Evolutionary conservation across 202 grass and related monocot genomes (phyloP).

Genomic region (Schoenoplectus triqueter): DNA sequence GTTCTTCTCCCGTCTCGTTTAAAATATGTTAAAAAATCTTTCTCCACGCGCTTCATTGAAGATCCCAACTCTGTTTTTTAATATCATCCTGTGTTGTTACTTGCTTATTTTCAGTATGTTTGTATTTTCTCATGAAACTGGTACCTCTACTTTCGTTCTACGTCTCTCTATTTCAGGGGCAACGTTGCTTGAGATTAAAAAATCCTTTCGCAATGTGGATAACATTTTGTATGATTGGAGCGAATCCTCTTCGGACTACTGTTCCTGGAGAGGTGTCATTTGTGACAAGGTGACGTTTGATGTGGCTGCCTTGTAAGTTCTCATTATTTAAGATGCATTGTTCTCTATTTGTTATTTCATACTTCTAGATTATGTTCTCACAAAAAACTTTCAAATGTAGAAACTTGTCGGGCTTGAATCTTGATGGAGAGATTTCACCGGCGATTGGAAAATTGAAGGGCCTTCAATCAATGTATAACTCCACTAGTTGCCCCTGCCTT

Average conservation of each 20-base stretch:
- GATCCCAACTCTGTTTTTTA: neutral
- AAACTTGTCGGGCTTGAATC: slow-evolving; percentile 86
- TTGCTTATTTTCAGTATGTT: slow-evolving; percentile 11
- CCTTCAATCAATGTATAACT: slow-evolving; percentile 68
- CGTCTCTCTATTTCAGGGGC: slow-evolving; percentile 46
- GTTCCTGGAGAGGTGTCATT: slow-evolving; percentile 87
- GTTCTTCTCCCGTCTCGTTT: slow-evolving; percentile 21
- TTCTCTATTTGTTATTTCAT: neutral
- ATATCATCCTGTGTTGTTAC: too few species aligned
- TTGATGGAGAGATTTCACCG: slow-evolving; percentile 89
- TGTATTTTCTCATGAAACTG: neutral
- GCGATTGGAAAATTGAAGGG: slow-evolving; percentile 76
- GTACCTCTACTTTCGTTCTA: neutral
- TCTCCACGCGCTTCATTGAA: neutral
- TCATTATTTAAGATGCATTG: slow-evolving; percentile 2
- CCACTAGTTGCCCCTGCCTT: neutral
- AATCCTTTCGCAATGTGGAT: slow-evolving; percentile 92
- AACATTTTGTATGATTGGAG: slow-evolving; percentile 94
- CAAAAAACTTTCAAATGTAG: slow-evolving; percentile 48
- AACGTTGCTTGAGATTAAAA: slow-evolving; percentile 86
- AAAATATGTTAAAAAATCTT: neutral
- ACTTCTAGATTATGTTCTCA: slow-evolving; percentile 22
- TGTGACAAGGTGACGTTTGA: slow-evolving; percentile 97
- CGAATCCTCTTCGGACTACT: slow-evolving; percentile 53
- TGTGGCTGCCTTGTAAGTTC: slow-evolving; percentile 84